phyloP scores from a whole-genome alignment of 2,329 filamentous ascomycete species.

The Penicillium sp. region DNA sequence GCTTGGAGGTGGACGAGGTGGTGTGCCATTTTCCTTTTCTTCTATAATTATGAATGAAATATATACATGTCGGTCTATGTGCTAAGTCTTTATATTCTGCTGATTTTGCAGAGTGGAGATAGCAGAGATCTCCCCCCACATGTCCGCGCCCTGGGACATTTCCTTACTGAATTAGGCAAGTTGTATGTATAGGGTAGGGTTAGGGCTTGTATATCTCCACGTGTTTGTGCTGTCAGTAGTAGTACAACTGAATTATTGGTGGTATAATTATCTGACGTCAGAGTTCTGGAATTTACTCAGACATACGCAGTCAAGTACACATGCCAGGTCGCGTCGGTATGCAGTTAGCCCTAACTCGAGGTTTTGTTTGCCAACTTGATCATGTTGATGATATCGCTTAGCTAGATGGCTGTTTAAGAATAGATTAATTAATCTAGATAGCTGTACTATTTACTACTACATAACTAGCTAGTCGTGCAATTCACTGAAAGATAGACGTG shows the following conservation, averaged over 20 bases:
- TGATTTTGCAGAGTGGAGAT: not conserved
- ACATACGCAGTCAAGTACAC: too few species aligned
- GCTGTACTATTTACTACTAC: not conserved
- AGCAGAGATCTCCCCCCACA: not conserved
- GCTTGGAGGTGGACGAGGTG: slow-evolving; percentile 49
- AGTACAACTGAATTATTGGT: not conserved
- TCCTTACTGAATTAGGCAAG: not conserved
- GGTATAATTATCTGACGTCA: not conserved
- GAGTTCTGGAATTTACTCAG: not conserved
- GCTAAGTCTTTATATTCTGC: not conserved
- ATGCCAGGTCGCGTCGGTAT: too few species aligned
- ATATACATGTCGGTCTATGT: not conserved
- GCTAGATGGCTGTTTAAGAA: not conserved
- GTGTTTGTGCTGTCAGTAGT: not conserved
- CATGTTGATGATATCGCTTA: too few species aligned
- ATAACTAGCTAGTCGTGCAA: too few species aligned
- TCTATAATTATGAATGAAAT: not conserved
- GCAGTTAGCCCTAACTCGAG: too few species aligned
- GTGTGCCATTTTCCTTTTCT: slow-evolving; percentile 18
- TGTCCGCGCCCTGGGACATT: not conserved
- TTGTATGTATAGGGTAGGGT: not conserved
- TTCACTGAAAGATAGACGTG: too few species aligned
- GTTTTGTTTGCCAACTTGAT: too few species aligned
- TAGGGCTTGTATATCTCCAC: not conserved
- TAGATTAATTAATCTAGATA: not conserved